Evolutionary conservation across 202 grass and related monocot genomes (phyloP).

Genomic region (Zoysia matrella): DNA sequence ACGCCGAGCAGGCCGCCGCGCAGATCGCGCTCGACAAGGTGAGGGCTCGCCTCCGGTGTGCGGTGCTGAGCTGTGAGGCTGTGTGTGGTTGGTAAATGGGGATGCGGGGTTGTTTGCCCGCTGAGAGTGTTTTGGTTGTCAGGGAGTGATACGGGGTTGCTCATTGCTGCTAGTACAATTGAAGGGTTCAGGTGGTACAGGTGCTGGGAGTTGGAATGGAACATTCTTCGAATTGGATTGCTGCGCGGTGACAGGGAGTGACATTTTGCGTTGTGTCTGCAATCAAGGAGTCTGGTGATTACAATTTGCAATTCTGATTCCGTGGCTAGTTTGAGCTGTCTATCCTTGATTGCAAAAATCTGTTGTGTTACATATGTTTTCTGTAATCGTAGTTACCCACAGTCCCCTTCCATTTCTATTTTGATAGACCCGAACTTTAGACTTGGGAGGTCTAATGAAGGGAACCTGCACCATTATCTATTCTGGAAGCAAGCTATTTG

Average conservation of each 20-base stretch:
- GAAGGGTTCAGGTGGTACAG: background rate
- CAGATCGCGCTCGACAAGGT: slow-evolving; percentile 93
- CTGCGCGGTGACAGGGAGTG: background rate
- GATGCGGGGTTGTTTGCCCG: background rate
- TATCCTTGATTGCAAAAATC: background rate
- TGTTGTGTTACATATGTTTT: background rate
- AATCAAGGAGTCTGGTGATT: background rate
- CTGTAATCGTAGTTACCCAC: background rate
- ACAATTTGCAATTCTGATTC: background rate
- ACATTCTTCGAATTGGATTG: background rate
- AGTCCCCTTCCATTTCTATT: background rate
- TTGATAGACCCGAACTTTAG: background rate
- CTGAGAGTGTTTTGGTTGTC: background rate
- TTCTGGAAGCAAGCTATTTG: background rate
- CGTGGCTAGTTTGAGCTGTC: background rate
- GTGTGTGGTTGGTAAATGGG: background rate
- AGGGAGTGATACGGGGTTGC: background rate
- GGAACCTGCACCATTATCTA: background rate
- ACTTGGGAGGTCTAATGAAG: background rate
- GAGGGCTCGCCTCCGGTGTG: background rate
- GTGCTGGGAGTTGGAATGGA: background rate
- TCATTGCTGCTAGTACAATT: background rate
- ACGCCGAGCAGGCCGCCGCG: slow-evolving; percentile 87
- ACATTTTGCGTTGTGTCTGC: background rate
- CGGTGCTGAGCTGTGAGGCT: background rate